phyloP scores from a whole-genome alignment of 768 basidiomycete genomes.

The Mycena chlorophos region DNA sequence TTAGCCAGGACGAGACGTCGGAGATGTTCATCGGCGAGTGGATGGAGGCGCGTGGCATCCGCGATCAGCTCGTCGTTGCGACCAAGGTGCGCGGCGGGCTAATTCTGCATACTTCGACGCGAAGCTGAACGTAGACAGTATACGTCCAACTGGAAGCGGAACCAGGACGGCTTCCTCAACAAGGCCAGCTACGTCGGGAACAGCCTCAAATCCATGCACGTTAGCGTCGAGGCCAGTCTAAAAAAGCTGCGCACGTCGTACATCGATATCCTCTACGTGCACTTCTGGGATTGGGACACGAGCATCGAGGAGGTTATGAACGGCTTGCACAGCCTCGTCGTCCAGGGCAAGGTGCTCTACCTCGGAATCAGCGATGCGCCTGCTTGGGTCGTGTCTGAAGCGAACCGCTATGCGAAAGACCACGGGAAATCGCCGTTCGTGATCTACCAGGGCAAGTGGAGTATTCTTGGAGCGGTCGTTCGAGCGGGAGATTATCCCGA shows the following conservation, averaged over 20 bases:
- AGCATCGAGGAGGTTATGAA: slow-evolving; percentile 47
- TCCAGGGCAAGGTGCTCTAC: slow-evolving; percentile 46
- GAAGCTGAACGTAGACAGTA: slow-evolving; percentile 2
- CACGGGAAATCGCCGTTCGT: slow-evolving; percentile 46
- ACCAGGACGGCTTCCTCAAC: slow-evolving; percentile 15
- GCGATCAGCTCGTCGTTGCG: slow-evolving; percentile 51
- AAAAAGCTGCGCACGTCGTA: slow-evolving; percentile 56
- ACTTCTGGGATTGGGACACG: slow-evolving; percentile 48
- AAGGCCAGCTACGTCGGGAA: slow-evolving; percentile 11
- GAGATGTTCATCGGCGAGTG: slow-evolving; percentile 57
- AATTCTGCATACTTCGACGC: slow-evolving; percentile 13
- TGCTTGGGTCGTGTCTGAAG: slow-evolving; percentile 40
- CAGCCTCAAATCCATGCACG: slow-evolving; percentile 39
- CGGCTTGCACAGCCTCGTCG: slow-evolving; percentile 42
- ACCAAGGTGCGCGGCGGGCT: slow-evolving; percentile 47
- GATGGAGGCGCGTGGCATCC: slow-evolving; percentile 44
- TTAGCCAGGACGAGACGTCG: slow-evolving; percentile 58
- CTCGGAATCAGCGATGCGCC: slow-evolving; percentile 36
- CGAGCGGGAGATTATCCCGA: slow-evolving; percentile 47
- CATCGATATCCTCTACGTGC: slow-evolving; percentile 58
- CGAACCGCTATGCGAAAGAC: slow-evolving; percentile 42
- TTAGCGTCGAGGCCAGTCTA: slow-evolving; percentile 46
- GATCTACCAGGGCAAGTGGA: slow-evolving; percentile 45
- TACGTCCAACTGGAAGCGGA: slow-evolving; percentile 26
- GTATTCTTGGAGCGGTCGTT: slow-evolving; percentile 37